Evolutionary conservation across 2,329 filamentous ascomycete genomes (phyloP), one percentile per base, ranked within the genome.

Genomic region (Colletotrichum sublineola): DNA sequence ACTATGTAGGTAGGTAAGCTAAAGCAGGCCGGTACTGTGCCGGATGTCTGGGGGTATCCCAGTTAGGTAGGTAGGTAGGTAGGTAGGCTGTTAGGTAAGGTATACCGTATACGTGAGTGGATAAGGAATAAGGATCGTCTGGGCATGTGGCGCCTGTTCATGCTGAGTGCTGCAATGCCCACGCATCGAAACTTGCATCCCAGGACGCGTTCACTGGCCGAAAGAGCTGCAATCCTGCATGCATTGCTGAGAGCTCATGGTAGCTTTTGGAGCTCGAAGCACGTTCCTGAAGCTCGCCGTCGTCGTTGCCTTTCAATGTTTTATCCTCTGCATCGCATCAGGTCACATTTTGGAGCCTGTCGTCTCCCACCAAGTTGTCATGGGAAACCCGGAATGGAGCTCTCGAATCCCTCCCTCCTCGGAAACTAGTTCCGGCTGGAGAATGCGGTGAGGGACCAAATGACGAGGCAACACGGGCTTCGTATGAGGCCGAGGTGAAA

Each of bases 151-250:
- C 52, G 44, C 55, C 67, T 40, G 67, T 67, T 67, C 67, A 40
- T 67, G 67, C 55, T 38, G 67, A 29, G 46, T 61, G 58, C 57
- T 64, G 69, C 69, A 69, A 20, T 50, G 46, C 69, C 31, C 66
- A 68, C 56, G 66, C 66, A 60, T 72, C 66, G 66, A 46, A 64
- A 68, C 69, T 56, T 60, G 66, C 69, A 72, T 72, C 69, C 69
- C 33, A 42, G 66, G 46, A 60, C 46, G 29, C 42, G 53, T 69
- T 64, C 18, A 53, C 67, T 60, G 55, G 40, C 38, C 55, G 44
- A n/a, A 40, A 38, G 52, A 72, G 69, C 66, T 69, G 69, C 18
- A 56, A 72, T 46, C 69, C 66, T 72, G 69, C 69, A 64, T 24
- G 53, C 60, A 68, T 36, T 64, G 66, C 44, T 48, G 42, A 53